phyloP scores from a whole-genome alignment of 2,329 filamentous ascomycete species.

The Calonectria multiphialidica region DNA sequence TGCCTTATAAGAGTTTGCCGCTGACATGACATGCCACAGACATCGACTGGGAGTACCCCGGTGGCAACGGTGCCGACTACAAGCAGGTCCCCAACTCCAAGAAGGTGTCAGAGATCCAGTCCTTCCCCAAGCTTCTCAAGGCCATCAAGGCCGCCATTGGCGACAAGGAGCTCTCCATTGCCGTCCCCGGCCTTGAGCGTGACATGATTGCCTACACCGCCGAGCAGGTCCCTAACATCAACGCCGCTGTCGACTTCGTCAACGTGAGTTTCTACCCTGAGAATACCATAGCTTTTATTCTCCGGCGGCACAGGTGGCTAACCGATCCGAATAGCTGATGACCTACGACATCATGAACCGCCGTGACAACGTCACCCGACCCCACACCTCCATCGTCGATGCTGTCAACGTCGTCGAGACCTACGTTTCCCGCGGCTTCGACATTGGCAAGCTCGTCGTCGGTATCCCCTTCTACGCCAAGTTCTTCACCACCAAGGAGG shows the following conservation, averaged over 20 bases:
- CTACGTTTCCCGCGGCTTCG: constrained; percentile 70
- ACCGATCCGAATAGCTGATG: constrained; percentile 62
- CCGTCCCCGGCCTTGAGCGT: constrained; percentile 70
- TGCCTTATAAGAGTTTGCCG: background rate
- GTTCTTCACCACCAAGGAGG: constrained; percentile 69
- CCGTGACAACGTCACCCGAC: constrained; percentile 73
- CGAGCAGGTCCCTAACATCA: constrained; percentile 69
- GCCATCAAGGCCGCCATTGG: constrained; percentile 71
- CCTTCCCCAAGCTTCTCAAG: constrained; percentile 71
- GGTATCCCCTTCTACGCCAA: constrained; percentile 79
- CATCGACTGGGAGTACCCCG: constrained; percentile 75
- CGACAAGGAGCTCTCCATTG: constrained; percentile 73
- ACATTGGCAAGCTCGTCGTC: constrained; percentile 69
- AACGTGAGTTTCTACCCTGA: constrained; percentile 54
- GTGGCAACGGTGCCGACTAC: constrained; percentile 78
- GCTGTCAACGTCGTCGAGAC: constrained; percentile 67
- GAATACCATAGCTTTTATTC: accelerated
- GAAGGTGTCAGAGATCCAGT: constrained; percentile 70
- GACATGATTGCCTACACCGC: constrained; percentile 78
- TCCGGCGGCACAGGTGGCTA: background rate
- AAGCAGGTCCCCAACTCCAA: constrained; percentile 69
- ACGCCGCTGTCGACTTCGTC: constrained; percentile 72
- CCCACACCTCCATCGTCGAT: constrained; percentile 70
- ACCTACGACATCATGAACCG: constrained; percentile 81
- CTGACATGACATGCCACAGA: constrained; percentile 52